Percentiles rank a stretch among this genome's conserved stretches.
Conservation (phyloP, 2,329 filamentous ascomycete species). For the Furcasterigmium furcatum region DNA sequence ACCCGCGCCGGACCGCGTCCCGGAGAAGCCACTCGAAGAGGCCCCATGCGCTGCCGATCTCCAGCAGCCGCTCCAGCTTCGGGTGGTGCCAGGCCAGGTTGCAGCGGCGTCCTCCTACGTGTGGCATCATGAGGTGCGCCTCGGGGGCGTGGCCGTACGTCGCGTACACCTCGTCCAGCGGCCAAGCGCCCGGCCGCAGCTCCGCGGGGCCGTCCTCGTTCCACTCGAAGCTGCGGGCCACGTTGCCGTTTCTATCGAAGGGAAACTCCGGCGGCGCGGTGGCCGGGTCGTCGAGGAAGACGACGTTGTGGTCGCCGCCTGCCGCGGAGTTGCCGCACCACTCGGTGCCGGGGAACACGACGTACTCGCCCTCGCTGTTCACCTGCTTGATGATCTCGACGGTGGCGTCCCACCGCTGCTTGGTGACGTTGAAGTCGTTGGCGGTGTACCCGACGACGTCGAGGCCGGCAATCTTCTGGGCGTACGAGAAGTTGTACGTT, state of each 20-base stretch:
- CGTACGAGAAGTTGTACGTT: slow-evolving; percentile 32
- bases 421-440: slow-evolving; percentile 33
- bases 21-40: slow-evolving; percentile 29
- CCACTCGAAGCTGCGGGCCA: slow-evolving; percentile 31
- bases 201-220: slow-evolving; percentile 27
- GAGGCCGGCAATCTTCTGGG: slow-evolving; percentile 26
- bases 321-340: slow-evolving; percentile 31
- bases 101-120: slow-evolving; percentile 28
- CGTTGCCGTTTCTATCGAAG: slow-evolving; percentile 23
- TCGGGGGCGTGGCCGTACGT: slow-evolving; percentile 27
- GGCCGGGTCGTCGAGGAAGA: slow-evolving; percentile 25
- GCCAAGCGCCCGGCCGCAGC: slow-evolving; percentile 27
- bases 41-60: slow-evolving; percentile 31
- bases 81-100: slow-evolving; percentile 32
- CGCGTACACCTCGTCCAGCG: slow-evolving; percentile 30
- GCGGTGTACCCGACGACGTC: slow-evolving; percentile 33
- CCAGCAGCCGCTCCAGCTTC: slow-evolving; percentile 25
- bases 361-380: slow-evolving; percentile 18
- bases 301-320: slow-evolving; percentile 29
- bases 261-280: slow-evolving; percentile 21
- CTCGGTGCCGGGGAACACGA: slow-evolving; percentile 28
- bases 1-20: slow-evolving; percentile 24
- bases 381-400: slow-evolving; percentile 17
- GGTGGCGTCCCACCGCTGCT: slow-evolving; percentile 23
- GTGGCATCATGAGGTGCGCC: slow-evolving; percentile 27